phyloP scores from a whole-genome alignment of 148 eudicot species.

The Rhododendron williamsianum region DNA sequence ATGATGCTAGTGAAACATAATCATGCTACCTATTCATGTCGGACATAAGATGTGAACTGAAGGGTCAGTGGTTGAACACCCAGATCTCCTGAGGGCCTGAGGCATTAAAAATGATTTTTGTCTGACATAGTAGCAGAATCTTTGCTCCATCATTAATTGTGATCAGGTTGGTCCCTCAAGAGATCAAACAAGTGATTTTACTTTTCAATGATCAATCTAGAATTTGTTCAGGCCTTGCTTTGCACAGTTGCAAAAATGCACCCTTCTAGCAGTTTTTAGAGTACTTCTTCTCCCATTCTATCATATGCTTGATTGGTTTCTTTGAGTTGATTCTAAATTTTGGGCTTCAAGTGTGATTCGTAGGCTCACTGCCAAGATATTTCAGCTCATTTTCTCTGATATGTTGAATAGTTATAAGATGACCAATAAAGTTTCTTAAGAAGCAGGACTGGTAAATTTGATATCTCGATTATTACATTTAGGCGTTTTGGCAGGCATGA shows the following conservation, averaged over 20 bases:
- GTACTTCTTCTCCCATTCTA: not conserved
- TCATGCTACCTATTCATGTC: not conserved
- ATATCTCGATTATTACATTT: not conserved
- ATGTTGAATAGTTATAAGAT: not conserved
- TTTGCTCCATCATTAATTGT: slow-evolving; percentile 17
- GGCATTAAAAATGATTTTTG: slow-evolving; percentile 11
- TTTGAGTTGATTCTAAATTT: not conserved
- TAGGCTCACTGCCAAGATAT: slow-evolving; percentile 7
- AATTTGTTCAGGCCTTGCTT: slow-evolving; percentile 21
- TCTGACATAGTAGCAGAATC: slow-evolving; percentile 20
- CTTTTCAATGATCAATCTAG: slow-evolving; percentile 8
- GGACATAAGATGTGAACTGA: not conserved
- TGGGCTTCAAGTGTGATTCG: slow-evolving; percentile 1
- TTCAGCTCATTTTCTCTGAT: not conserved
- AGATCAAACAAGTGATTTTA: slow-evolving; percentile 11
- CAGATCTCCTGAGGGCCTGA: not conserved
- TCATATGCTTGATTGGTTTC: not conserved
- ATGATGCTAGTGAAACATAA: not conserved
- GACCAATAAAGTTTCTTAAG: not conserved
- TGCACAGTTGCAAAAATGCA: slow-evolving; percentile 22
- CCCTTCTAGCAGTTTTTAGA: not conserved
- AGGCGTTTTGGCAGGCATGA: not conserved
- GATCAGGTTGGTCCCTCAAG: slow-evolving; percentile 24
- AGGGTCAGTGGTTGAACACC: not conserved
- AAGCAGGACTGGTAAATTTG: not conserved